Conservation (phyloP, 140 eudicot genomes). For the Cichorium intybus region DNA sequence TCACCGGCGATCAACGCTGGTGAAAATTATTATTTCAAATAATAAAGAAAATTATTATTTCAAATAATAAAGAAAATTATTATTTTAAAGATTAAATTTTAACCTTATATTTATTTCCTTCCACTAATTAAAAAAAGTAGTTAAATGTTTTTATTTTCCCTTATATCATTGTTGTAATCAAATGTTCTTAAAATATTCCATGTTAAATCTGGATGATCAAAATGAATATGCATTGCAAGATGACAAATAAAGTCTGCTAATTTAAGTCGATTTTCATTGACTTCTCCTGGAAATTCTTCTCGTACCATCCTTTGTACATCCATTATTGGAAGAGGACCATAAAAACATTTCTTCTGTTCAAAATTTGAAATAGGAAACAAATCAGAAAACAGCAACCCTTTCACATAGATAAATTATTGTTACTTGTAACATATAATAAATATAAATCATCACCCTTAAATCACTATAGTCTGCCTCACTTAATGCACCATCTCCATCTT, state of each 20-base stretch:
- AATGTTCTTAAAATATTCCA: conserved; percentile 94
- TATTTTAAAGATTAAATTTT: no score
- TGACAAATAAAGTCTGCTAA: conserved; percentile 88
- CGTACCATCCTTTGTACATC: conserved; percentile 97
- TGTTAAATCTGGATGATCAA: conserved; percentile 91
- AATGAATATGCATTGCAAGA: conserved; percentile 84
- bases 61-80: no score
- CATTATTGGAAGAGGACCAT: conserved; percentile 90
- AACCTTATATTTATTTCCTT: no score
- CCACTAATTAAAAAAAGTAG: no score
- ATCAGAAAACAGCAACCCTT: no score
- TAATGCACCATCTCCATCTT: conserved; percentile 90
- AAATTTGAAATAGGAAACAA: conserved; percentile 3
- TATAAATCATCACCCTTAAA: conserved; percentile 65
- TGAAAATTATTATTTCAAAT: no score
- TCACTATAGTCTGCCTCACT: conserved; percentile 91
- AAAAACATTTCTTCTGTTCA: conserved; percentile 87
- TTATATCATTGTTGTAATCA: conserved; percentile 84
- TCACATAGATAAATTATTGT: background rate
- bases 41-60: no score
- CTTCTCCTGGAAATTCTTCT: conserved; percentile 91
- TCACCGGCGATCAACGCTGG: no score
- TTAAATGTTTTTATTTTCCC: no score
- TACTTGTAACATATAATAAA: background rate
- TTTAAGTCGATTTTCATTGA: conserved; percentile 80